These are phyloP conservation scores for Dothiorella sarmentorum DNA, from an alignment of 2,329 filamentous ascomycete species.

Conservation along the genomic window DNA sequence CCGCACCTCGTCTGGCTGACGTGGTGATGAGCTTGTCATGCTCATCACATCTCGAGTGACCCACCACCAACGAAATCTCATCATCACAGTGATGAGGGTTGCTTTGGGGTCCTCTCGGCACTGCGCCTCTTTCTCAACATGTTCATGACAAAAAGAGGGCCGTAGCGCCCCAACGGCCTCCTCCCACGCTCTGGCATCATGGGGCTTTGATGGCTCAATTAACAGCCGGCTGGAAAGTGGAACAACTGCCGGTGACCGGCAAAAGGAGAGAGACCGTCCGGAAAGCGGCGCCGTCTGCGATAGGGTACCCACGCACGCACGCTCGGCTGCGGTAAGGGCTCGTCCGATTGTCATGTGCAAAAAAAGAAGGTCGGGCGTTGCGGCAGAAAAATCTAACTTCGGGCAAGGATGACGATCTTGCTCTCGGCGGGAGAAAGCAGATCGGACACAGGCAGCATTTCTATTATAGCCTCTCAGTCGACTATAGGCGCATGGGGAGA, in stretches of 20 bases:
- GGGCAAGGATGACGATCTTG: too few relatives aligned
- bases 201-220: too few relatives aligned
- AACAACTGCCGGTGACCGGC: too few relatives aligned
- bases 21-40: conserved; percentile 2
- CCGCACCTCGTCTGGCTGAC: conserved; percentile 5
- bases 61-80: neutral
- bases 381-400: too few relatives aligned
- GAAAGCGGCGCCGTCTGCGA: too few relatives aligned
- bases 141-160: neutral
- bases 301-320: neutral
- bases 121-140: neutral
- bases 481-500: neutral
- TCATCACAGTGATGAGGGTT: too few relatives aligned
- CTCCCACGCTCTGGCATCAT: too few relatives aligned
- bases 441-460: neutral
- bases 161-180: too few relatives aligned
- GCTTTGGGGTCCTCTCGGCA: too few relatives aligned
- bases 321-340: neutral
- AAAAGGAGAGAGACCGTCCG: neutral
- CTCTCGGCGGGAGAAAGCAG: too few relatives aligned
- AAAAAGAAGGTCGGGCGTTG: neutral
- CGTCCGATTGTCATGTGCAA: neutral
- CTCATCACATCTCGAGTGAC: neutral
- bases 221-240: too few relatives aligned
- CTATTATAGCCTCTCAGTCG: neutral